Conservation (phyloP, 352 stramenopile genomes). For the Achlya hypogyna region DNA sequence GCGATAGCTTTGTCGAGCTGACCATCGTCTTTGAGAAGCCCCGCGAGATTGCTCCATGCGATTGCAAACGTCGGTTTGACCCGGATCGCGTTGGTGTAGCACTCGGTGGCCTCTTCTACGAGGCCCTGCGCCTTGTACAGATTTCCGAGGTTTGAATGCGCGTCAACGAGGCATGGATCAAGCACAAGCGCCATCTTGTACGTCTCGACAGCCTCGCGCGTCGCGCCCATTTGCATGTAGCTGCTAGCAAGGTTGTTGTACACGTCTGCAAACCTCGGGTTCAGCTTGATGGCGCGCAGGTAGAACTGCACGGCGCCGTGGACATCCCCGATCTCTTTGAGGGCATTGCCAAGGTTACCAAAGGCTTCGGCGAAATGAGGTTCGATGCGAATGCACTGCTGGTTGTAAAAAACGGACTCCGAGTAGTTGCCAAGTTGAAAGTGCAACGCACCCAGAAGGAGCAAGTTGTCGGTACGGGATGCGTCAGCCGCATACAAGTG, state of each 20-base stretch:
- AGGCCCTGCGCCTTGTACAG: slow-evolving; percentile 85
- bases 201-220: slow-evolving; percentile 83
- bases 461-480: slow-evolving; percentile 84
- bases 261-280: slow-evolving; percentile 84
- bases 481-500: slow-evolving; percentile 84
- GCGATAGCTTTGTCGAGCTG: slow-evolving; percentile 72
- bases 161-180: slow-evolving; percentile 83
- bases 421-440: slow-evolving; percentile 90
- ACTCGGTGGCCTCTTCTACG: slow-evolving; percentile 79
- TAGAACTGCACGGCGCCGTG: slow-evolving; percentile 89
- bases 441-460: slow-evolving; percentile 89
- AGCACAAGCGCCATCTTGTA: slow-evolving; percentile 91
- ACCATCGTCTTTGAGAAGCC: slow-evolving; percentile 85
- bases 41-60: slow-evolving; percentile 88
- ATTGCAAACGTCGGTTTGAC: slow-evolving; percentile 86
- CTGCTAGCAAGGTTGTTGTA: slow-evolving; percentile 89
- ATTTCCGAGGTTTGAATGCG: slow-evolving; percentile 92
- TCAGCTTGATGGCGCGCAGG: slow-evolving; percentile 87
- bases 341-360: slow-evolving; percentile 89
- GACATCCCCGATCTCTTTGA: slow-evolving; percentile 91
- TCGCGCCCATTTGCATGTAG: slow-evolving; percentile 89
- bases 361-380: slow-evolving; percentile 90
- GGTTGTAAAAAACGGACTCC: slow-evolving; percentile 93
- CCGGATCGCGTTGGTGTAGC: slow-evolving; percentile 86
- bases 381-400: slow-evolving; percentile 89